Evolutionary conservation across 2,329 filamentous ascomycete species (phyloP).

Genomic region (Sporothrix schenckii): DNA sequence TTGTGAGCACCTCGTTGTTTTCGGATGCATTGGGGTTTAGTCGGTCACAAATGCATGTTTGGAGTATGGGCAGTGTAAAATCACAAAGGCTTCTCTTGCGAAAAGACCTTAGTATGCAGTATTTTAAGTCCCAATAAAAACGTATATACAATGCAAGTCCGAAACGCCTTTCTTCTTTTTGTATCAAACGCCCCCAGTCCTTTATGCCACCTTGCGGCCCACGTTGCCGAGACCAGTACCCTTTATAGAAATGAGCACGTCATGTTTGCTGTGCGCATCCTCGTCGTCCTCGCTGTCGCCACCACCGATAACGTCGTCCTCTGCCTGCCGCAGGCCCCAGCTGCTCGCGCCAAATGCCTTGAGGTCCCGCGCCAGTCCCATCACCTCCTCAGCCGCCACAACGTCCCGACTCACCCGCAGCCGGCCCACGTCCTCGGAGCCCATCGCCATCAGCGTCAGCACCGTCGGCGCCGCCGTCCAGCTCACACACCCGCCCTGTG

Average conservation of each 20-base stretch:
- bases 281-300: constrained; percentile 60
- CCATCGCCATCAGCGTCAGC: constrained; percentile 95
- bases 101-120: not conserved
- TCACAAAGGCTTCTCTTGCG: not conserved
- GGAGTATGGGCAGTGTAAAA: constrained; percentile 1
- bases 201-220: constrained; percentile 74
- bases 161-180: constrained; percentile 9
- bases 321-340: constrained; percentile 82
- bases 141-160: constrained; percentile 24
- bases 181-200: not conserved
- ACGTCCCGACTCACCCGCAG: constrained; percentile 80
- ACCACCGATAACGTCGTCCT: constrained; percentile 64
- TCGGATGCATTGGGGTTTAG: not conserved
- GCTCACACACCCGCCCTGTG: constrained; percentile 79
- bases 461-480: constrained; percentile 72
- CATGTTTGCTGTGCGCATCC: constrained; percentile 53
- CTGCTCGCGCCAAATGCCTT: constrained; percentile 85
- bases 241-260: constrained; percentile 86
- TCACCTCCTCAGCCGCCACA: constrained; percentile 75
- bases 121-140: constrained; percentile 22
- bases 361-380: constrained; percentile 81
- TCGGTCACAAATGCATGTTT: constrained; percentile 12
- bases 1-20: constrained; percentile 25
- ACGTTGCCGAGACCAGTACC: constrained; percentile 93
- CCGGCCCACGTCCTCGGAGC: constrained; percentile 90